These are phyloP conservation scores for Volvox africanus DNA, from an alignment of 139 green algal species.

Conservation along the genomic window DNA sequence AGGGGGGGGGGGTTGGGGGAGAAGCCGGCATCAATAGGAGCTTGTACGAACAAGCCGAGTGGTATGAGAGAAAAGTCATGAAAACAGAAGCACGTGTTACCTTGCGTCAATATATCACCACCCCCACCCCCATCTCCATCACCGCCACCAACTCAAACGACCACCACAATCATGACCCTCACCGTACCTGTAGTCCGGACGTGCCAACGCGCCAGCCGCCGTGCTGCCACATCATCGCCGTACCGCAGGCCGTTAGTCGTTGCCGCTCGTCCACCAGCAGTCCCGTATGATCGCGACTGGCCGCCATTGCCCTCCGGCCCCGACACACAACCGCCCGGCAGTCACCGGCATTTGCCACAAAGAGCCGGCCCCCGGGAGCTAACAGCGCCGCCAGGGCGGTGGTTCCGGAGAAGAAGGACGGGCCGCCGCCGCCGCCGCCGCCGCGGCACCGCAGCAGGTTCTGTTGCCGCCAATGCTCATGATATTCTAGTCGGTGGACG, in stretches of 20 bases:
- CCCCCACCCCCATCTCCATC: not conserved
- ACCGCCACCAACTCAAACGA: not conserved
- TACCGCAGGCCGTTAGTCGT: constrained; percentile 75
- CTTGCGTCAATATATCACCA: not conserved
- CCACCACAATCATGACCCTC: not conserved
- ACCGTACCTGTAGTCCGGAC: constrained; percentile 77
- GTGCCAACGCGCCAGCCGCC: constrained; percentile 83
- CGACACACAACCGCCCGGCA: constrained; percentile 88
- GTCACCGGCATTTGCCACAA: constrained; percentile 91
- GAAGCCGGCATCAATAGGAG: not conserved
- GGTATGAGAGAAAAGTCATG: not conserved
- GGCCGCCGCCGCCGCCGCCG: not conserved
- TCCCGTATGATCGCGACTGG: constrained; percentile 89
- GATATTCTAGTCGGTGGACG: constrained; percentile 56
- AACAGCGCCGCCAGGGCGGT: constrained; percentile 81
- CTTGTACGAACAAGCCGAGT: not conserved
- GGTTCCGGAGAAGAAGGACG: constrained; percentile 63
- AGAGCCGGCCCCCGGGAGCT: constrained; percentile 53
- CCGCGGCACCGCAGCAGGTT: not conserved
- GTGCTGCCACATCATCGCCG: constrained; percentile 58
- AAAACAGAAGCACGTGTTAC: not conserved
- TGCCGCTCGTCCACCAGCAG: constrained; percentile 77
- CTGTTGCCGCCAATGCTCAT: constrained; percentile 52
- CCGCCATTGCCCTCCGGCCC: constrained; percentile 65
- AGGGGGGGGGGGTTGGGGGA: not conserved